Conservation (phyloP, 1,284 basidiomycete species). For the Ceratobasidium sp. region DNA sequence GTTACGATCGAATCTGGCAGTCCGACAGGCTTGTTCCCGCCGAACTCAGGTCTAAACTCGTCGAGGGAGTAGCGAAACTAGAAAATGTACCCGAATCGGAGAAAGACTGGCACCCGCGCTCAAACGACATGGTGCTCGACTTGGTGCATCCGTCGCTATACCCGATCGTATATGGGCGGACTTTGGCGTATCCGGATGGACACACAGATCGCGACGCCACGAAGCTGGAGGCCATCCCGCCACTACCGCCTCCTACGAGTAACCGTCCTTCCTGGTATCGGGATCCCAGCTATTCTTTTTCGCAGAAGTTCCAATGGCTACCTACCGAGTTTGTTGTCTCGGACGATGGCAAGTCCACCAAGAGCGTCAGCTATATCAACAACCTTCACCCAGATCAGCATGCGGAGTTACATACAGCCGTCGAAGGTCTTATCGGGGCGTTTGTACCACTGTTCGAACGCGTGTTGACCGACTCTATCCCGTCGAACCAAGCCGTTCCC, state of each 20-base stretch:
- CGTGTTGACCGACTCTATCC: too few relatives aligned
- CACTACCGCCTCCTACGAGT: neutral
- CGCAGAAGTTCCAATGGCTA: slow-evolving; percentile 57
- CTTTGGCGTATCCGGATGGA: slow-evolving; percentile 44
- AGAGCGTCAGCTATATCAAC: too few relatives aligned
- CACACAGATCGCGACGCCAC: neutral
- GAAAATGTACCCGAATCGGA: slow-evolving; percentile 51
- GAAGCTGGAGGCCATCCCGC: slow-evolving; percentile 49
- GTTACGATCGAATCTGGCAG: slow-evolving; percentile 70
- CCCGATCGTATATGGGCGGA: slow-evolving; percentile 63
- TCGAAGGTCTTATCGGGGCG: too few relatives aligned
- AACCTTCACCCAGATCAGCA: neutral
- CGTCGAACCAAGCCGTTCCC: too few relatives aligned
- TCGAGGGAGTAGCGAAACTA: slow-evolving; percentile 53
- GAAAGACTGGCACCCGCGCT: slow-evolving; percentile 55
- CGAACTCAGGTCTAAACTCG: slow-evolving; percentile 48
- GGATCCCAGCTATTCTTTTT: too few relatives aligned
- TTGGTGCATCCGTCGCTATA: slow-evolving; percentile 66
- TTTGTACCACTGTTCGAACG: too few relatives aligned
- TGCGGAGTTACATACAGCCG: neutral
- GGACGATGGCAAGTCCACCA: too few relatives aligned
- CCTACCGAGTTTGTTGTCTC: slow-evolving; percentile 57
- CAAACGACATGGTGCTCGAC: slow-evolving; percentile 53
- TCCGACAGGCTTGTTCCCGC: slow-evolving; percentile 56
- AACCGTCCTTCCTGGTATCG: too few relatives aligned